These are phyloP conservation scores for Trichosporon ovoides DNA, from an alignment of 1,284 basidiomycete genomes.

Conservation along the genomic window DNA sequence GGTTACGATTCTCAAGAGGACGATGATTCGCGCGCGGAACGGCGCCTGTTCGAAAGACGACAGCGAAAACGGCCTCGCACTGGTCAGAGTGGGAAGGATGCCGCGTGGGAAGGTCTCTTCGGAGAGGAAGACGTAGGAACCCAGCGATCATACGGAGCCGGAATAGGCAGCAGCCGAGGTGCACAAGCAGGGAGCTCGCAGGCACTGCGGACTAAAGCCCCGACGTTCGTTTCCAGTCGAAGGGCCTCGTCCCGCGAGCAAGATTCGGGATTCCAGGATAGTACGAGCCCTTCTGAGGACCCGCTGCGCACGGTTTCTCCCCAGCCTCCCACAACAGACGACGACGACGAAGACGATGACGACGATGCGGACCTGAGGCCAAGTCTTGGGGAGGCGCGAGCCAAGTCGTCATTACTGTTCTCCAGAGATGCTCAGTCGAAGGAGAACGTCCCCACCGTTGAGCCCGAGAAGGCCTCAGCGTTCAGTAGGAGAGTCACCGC, in stretches of 20 bases:
- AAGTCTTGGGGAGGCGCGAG: no score
- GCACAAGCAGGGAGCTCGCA: constrained; percentile 50
- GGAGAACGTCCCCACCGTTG: no score
- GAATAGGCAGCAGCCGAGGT: constrained; percentile 21
- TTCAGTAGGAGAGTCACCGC: constrained; percentile 29
- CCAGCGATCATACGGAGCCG: neutral
- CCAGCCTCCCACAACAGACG: no score
- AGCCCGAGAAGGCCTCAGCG: constrained; percentile 12
- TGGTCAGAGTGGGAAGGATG: constrained; percentile 62
- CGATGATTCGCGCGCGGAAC: constrained; percentile 67
- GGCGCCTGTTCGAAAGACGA: constrained; percentile 65
- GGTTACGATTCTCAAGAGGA: constrained; percentile 55
- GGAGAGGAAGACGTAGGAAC: constrained; percentile 60
- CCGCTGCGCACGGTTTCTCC: no score
- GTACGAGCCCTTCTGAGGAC: no score
- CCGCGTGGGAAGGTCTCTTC: constrained; percentile 78
- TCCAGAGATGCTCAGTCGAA: constrained; percentile 3
- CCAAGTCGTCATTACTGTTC: no score
- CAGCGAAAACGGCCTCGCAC: constrained; percentile 63
- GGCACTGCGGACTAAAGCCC: no score
- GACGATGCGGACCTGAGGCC: no score
- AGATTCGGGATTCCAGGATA: no score
- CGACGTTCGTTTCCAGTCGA: no score
- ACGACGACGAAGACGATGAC: no score
- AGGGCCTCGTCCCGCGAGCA: no score